Evolutionary conservation across 345 rosid genomes (phyloP), one percentile per base, ranked within the genome.

Genomic region (Cochlearia excelsa): DNA sequence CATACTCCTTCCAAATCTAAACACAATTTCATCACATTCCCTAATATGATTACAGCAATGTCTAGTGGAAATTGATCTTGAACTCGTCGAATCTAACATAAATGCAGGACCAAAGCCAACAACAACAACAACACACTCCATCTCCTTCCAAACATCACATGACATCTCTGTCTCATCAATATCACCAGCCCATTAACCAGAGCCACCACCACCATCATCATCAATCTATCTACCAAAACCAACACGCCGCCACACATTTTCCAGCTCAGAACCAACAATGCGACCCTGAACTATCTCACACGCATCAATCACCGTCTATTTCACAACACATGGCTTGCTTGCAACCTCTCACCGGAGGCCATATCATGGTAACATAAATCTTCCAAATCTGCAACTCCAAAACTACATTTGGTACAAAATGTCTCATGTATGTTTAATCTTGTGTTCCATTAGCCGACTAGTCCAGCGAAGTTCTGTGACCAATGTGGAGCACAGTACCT

Each of bases 321-420:
- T 74, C 98, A 27, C 96, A 84, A 65, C 92, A 86, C 60, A 86
- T 92, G 73, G 78, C 81, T 68, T 88, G 95, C 79, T 78, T 88
- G 65, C 98, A 85, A 52, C 89, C 94, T 2, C 77, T 86, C 44
- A 39, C 82, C 7, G 87, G 83, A 49, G 78, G 83, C 61, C 92
- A 81, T 66, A 77, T 78, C 37, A 63, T 44, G 69, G 69, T 70
- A 70, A 16, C 23, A 16, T 30, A 46, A 51, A 45, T 44, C 46
- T 6, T 37, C 46, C 0, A 42, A 48, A 16, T 16, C 23, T 16
- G 23, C 23, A 42, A 7, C 11, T 56, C 6, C 30, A 37, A 23
- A 44, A 9, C 38, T 46, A n/a, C 43, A 30, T 34, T 59, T 56
- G 23, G 57, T 16, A 37, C 9, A 5, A 9, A 10, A 57, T 16